Conservation (phyloP, 805 yeast species). For the Alloascoidea hylecoeti region DNA sequence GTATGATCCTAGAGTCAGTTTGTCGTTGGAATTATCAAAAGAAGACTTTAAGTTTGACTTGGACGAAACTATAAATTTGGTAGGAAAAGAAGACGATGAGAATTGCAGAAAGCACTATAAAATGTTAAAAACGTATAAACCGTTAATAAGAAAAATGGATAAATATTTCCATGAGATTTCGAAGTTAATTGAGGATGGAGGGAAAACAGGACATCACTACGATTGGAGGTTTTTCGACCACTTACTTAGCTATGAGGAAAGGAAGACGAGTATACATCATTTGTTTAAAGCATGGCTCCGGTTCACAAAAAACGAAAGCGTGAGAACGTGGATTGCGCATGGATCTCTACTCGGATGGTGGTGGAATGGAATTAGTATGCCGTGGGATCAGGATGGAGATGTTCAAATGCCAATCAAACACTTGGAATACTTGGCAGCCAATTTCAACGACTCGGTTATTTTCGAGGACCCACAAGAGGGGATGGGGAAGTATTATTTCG, state of each 20-base stretch:
- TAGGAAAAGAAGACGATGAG: not conserved
- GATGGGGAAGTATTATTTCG: slow-evolving; percentile 28
- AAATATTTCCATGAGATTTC: slow-evolving; percentile 11
- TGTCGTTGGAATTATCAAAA: not conserved
- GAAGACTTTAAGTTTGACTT: not conserved
- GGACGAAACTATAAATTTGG: not conserved
- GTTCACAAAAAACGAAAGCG: slow-evolving; percentile 25
- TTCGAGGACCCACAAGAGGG: slow-evolving; percentile 29
- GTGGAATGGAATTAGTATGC: slow-evolving; percentile 33
- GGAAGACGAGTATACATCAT: slow-evolving; percentile 31
- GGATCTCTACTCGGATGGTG: slow-evolving; percentile 36
- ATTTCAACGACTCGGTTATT: slow-evolving; percentile 31
- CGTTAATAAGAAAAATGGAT: not conserved
- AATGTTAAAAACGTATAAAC: not conserved
- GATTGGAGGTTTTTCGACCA: slow-evolving; percentile 57
- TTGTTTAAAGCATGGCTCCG: slow-evolving; percentile 30
- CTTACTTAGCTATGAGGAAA: slow-evolving; percentile 20
- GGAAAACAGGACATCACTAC: slow-evolving; percentile 21
- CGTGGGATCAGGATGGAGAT: slow-evolving; percentile 37
- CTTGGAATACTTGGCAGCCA: slow-evolving; percentile 27
- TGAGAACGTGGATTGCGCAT: slow-evolving; percentile 32
- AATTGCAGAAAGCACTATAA: not conserved
- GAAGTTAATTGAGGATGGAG: slow-evolving; percentile 8
- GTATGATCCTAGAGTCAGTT: not conserved
- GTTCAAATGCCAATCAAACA: slow-evolving; percentile 38